Conservation (phyloP, 1,284 basidiomycete genomes). For the Apiotrichum veenhuisii region DNA sequence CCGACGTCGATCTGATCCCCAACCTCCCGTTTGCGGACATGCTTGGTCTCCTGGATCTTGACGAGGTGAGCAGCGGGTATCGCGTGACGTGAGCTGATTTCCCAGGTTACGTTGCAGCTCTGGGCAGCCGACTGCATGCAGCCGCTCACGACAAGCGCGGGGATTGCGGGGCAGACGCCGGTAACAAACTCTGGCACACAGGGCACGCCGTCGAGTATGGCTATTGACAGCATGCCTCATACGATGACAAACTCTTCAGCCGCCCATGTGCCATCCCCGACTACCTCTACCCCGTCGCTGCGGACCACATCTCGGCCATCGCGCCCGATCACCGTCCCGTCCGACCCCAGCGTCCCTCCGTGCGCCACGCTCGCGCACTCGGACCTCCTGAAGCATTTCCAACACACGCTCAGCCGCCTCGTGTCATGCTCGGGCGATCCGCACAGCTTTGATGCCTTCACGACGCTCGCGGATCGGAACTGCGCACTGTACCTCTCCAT, state of each 20-base stretch:
- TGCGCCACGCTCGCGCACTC: constrained; percentile 1
- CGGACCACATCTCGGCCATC: too few relatives aligned
- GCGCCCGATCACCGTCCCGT: neutral
- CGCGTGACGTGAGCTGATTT: constrained; percentile 2
- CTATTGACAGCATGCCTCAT: constrained; percentile 17
- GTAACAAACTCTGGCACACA: too few relatives aligned
- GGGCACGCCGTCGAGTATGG: neutral
- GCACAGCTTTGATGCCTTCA: constrained; percentile 29
- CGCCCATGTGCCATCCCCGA: too few relatives aligned
- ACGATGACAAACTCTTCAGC: too few relatives aligned
- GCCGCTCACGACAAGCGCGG: neutral
- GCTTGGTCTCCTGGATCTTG: constrained; percentile 17
- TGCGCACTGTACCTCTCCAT: constrained; percentile 30
- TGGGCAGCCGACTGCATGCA: constrained; percentile 35
- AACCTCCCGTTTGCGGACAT: neutral
- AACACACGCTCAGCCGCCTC: constrained; percentile 23
- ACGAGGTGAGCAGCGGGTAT: constrained; percentile 21
- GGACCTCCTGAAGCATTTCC: constrained; percentile 25
- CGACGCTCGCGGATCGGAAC: constrained; percentile 16
- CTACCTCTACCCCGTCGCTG: too few relatives aligned
- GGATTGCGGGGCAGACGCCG: constrained; percentile 3
- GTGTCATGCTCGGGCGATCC: constrained; percentile 28
- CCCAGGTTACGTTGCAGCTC: constrained; percentile 27
- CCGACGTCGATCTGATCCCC: neutral
- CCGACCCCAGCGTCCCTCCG: neutral